Percentiles rank a stretch among this genome's conserved stretches.
These are phyloP conservation scores for Candida incommunis DNA, from an alignment of 805 yeast species.

Conservation along the genomic window DNA sequence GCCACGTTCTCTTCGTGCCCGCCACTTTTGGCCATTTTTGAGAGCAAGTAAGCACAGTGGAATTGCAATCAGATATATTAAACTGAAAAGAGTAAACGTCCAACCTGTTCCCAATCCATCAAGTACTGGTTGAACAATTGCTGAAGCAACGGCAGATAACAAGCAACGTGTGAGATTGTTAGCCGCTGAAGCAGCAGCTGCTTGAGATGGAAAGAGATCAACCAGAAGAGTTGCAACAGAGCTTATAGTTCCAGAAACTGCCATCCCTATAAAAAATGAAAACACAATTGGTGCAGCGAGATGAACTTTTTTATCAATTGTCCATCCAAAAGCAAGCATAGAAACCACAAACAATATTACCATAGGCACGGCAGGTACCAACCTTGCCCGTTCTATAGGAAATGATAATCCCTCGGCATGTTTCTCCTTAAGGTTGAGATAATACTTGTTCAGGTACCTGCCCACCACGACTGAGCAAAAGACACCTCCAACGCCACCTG, in stretches of 20 bases:
- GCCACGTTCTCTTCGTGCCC: background rate
- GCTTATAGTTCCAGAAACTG: constrained; percentile 45
- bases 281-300: constrained; percentile 45
- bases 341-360: constrained; percentile 27
- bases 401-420: constrained; percentile 25
- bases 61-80: background rate
- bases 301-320: constrained; percentile 33
- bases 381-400: constrained; percentile 41
- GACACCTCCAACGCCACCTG: constrained; percentile 60
- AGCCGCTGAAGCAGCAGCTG: constrained; percentile 64
- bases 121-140: constrained; percentile 33
- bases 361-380: constrained; percentile 33
- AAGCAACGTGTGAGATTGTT: constrained; percentile 61
- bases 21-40: background rate
- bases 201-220: constrained; percentile 57
- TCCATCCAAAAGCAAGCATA: constrained; percentile 58
- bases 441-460: constrained; percentile 36
- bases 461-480: constrained; percentile 50
- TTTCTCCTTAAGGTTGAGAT: constrained; percentile 18
- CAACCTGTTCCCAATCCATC: background rate
- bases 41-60: background rate
- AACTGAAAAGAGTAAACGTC: background rate
- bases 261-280: constrained; percentile 41
- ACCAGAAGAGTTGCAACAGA: constrained; percentile 53
- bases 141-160: constrained; percentile 57